Conservation (phyloP, 2,329 filamentous ascomycete species). For the Colletotrichum siamense region DNA sequence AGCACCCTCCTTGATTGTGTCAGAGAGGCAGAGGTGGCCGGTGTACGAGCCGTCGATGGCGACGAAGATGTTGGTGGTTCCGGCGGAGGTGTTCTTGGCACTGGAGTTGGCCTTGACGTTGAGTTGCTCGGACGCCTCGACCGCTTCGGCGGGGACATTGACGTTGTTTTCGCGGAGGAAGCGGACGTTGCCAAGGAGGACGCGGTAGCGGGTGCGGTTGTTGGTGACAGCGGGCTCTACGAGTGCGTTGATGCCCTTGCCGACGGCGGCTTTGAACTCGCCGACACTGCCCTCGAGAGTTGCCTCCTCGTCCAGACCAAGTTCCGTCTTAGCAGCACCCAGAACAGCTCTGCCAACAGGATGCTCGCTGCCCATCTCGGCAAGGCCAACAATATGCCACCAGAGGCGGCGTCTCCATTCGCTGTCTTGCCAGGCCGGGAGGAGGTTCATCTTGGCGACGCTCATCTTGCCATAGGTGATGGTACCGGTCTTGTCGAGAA, state of each 20-base stretch:
- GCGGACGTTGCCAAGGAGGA: conserved; percentile 82
- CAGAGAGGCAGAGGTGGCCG: conserved; percentile 83
- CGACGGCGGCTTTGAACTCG: conserved; percentile 83
- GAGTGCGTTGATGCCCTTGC: conserved; percentile 81
- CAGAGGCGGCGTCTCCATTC: conserved; percentile 77
- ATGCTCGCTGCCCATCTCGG: conserved; percentile 95
- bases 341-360: conserved; percentile 92
- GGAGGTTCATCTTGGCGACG: conserved; percentile 75
- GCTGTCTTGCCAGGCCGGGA: conserved; percentile 71
- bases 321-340: conserved; percentile 73
- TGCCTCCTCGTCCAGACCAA: conserved; percentile 74
- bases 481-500: conserved; percentile 96
- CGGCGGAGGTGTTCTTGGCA: conserved; percentile 53
- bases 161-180: conserved; percentile 79
- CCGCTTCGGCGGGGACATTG: conserved; percentile 65
- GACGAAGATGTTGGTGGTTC: conserved; percentile 90
- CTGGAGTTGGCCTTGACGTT: conserved; percentile 49
- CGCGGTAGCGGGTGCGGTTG: conserved; percentile 75
- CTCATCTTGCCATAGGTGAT: conserved; percentile 96
- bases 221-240: conserved; percentile 77
- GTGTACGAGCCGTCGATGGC: conserved; percentile 84
- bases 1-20: conserved; percentile 90
- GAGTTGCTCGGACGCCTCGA: conserved; percentile 66
- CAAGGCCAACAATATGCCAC: conserved; percentile 96
- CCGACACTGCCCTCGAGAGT: conserved; percentile 83